Evolutionary conservation across 208 protist genomes (phyloP).

Genomic region (Leishmania tropica): DNA sequence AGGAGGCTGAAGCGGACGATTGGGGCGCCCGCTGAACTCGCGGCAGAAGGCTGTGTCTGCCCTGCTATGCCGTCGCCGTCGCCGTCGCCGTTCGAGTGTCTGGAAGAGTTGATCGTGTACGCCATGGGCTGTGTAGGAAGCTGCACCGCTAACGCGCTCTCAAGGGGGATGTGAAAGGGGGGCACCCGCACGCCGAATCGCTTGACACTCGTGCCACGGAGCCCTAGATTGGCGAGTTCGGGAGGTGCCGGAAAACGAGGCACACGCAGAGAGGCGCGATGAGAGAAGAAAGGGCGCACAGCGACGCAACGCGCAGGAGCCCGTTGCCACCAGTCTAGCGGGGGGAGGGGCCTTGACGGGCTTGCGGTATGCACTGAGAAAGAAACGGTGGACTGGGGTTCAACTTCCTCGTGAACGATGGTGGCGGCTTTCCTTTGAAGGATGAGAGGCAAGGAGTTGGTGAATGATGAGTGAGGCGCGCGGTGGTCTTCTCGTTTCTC

Average conservation of each 20-base stretch:
- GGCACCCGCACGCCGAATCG: neutral
- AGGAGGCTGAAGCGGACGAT: conserved; percentile 45
- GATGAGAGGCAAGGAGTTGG: neutral
- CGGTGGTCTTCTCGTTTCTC: neutral
- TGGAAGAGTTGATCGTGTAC: neutral
- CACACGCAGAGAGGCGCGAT: neutral
- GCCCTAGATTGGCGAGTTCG: neutral
- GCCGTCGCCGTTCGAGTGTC: neutral
- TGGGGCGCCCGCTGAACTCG: neutral
- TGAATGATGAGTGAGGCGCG: neutral
- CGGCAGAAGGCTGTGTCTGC: neutral
- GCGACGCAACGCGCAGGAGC: neutral
- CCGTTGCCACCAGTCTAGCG: neutral
- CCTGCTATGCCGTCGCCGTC: neutral
- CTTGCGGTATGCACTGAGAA: neutral
- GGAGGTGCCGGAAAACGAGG: neutral
- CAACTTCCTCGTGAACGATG: neutral
- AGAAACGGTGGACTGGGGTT: neutral
- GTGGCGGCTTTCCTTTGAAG: neutral
- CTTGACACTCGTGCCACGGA: neutral
- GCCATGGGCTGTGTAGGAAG: neutral
- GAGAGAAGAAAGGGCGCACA: neutral
- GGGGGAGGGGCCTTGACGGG: conserved; percentile 5
- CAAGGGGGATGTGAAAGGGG: neutral
- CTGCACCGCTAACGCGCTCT: neutral